These are phyloP conservation scores for Lodderomyces parapsilosis DNA, from an alignment of 1,139 yeast species.

Conservation along the genomic window DNA sequence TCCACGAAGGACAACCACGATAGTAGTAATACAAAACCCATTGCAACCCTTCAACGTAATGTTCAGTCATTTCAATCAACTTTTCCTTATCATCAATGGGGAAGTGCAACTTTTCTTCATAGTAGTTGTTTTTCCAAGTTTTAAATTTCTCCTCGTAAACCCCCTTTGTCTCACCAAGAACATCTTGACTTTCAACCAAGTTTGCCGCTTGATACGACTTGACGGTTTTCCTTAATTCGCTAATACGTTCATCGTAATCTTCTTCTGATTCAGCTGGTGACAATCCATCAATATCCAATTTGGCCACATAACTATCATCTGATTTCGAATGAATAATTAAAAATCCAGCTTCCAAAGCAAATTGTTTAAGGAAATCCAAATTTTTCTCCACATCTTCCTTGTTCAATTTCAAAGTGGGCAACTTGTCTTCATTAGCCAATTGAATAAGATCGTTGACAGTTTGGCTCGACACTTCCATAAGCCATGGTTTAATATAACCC, in stretches of 20 bases:
- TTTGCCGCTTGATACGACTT: constrained; percentile 75
- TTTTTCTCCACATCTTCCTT: constrained; percentile 48
- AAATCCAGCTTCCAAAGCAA: constrained; percentile 67
- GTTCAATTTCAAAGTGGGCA: constrained; percentile 51
- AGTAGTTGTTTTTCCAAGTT: constrained; percentile 81
- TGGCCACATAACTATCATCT: constrained; percentile 52
- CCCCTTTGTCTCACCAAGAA: constrained; percentile 58
- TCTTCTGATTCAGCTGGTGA: constrained; percentile 63
- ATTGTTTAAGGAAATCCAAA: constrained; percentile 57
- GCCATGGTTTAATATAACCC: constrained; percentile 67
- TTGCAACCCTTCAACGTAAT: constrained; percentile 89
- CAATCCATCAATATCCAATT: constrained; percentile 73
- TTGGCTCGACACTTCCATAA: constrained; percentile 40
- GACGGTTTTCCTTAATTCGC: constrained; percentile 43
- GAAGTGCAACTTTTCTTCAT: constrained; percentile 73
- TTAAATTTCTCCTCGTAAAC: constrained; percentile 73
- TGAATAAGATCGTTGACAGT: constrained; percentile 29
- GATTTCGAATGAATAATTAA: constrained; percentile 62
- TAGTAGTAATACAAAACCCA: constrained; percentile 94
- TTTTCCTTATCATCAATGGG: constrained; percentile 54
- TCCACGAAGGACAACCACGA: constrained; percentile 90
- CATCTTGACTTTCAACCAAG: constrained; percentile 60
- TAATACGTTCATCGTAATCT: constrained; percentile 52
- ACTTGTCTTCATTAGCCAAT: constrained; percentile 42
- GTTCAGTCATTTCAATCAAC: constrained; percentile 65